A percentile compares a stretch with the other conserved stretches of the same genome.
These are phyloP conservation scores for Podaxis sp. DNA, from an alignment of 768 basidiomycete genomes.

Conservation along the genomic window DNA sequence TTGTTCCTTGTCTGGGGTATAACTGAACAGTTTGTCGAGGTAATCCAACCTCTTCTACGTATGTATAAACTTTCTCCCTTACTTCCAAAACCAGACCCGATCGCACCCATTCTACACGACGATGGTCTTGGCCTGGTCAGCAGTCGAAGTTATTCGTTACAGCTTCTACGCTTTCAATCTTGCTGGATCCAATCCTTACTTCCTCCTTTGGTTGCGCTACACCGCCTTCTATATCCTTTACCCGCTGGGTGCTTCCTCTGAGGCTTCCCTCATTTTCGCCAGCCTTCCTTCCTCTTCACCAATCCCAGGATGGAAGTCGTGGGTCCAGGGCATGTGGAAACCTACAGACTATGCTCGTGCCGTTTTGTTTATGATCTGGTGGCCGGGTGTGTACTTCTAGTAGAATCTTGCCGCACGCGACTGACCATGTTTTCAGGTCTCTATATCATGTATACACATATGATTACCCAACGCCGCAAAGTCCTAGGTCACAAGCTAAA, in stretches of 20 bases:
- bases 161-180: conserved; percentile 76
- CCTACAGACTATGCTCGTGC: conserved; percentile 54
- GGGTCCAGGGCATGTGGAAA: conserved; percentile 44
- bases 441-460: conserved; percentile 49
- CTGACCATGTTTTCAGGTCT: conserved; percentile 28
- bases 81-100: conserved; percentile 44
- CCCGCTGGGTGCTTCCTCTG: conserved; percentile 86
- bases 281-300: conserved; percentile 57
- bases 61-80: neutral
- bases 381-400: conserved; percentile 58
- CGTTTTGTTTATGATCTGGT: conserved; percentile 74
- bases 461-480: conserved; percentile 49
- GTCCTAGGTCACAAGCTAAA: conserved; percentile 30
- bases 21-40: conserved; percentile 55
- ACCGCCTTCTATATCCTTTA: conserved; percentile 94
- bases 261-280: conserved; percentile 78
- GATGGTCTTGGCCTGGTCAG: conserved; percentile 91
- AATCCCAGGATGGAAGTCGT: conserved; percentile 36
- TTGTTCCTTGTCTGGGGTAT: conserved; percentile 87
- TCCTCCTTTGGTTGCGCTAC: conserved; percentile 76
- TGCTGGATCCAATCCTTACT: conserved; percentile 44
- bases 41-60: conserved; percentile 27
- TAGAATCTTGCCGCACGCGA: neutral
- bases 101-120: conserved; percentile 77
- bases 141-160: conserved; percentile 91